Evolutionary conservation across 495 filamentous ascomycete genomes (phyloP).

Genomic region (Penicillium paradoxum): DNA sequence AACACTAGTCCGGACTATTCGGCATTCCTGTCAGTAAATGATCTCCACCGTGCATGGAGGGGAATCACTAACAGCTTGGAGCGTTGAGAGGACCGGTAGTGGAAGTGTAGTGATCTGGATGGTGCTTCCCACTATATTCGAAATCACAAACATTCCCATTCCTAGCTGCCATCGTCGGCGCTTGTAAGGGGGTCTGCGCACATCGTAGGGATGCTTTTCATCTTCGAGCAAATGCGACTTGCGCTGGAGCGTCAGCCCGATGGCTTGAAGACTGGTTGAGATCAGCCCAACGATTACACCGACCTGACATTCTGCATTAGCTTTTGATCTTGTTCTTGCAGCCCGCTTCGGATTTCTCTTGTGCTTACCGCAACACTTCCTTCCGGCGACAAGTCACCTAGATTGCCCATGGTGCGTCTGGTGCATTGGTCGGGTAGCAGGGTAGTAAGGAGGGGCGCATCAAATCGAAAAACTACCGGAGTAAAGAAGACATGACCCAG

Average conservation of each 20-base stretch:
- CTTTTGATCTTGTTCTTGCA: conserved; percentile 7
- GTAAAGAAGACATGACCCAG: conserved; percentile 20
- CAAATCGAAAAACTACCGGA: conserved; percentile 17
- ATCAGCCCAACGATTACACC: conserved; percentile 89
- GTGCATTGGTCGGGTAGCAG: conserved; percentile 28
- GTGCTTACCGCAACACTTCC: conserved; percentile 77
- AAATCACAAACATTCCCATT: conserved; percentile 93
- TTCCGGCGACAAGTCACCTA: conserved; percentile 78
- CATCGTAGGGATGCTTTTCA: conserved; percentile 75
- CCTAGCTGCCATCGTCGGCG: conserved; percentile 94
- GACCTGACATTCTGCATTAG: conserved; percentile 49
- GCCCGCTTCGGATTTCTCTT: not conserved
- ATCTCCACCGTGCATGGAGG: not conserved
- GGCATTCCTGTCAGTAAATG: not conserved
- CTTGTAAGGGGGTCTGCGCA: conserved; percentile 79
- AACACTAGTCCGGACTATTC: conserved; percentile 82
- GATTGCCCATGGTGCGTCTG: conserved; percentile 57
- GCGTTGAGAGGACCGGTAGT: conserved; percentile 86
- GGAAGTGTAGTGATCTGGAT: conserved; percentile 98
- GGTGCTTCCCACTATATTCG: conserved; percentile 89
- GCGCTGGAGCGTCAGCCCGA: conserved; percentile 95
- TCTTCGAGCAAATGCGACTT: conserved; percentile 98
- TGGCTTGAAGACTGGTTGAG: conserved; percentile 87
- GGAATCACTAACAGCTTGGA: conserved; percentile 66
- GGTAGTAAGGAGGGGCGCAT: conserved; percentile 16